These are phyloP conservation scores for Glycine tomentella DNA, from an alignment of 306 rosid genomes.

Conservation along the genomic window DNA sequence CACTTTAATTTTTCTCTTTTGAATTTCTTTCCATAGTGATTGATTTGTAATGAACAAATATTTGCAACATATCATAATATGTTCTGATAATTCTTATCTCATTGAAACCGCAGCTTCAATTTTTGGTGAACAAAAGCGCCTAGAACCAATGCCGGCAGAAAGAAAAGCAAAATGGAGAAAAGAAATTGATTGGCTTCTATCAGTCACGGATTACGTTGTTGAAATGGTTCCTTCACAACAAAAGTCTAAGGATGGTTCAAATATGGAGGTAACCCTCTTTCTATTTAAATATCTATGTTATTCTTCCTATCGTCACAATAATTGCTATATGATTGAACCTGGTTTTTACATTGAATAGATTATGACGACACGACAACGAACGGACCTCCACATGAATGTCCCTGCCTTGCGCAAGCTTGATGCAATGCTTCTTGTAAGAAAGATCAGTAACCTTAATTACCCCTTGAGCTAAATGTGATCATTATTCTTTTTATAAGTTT, in stretches of 20 bases:
- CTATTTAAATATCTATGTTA: neutral
- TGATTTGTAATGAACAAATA: neutral
- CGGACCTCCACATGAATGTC: conserved; percentile 91
- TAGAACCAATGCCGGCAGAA: conserved; percentile 87
- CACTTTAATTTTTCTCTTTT: neutral
- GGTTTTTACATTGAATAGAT: conserved; percentile 59
- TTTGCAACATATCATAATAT: neutral
- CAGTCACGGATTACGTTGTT: conserved; percentile 80
- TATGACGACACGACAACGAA: conserved; percentile 90
- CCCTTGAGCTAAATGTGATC: no score
- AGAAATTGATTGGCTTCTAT: conserved; percentile 89
- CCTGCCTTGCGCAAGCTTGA: conserved; percentile 95
- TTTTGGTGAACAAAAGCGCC: conserved; percentile 84
- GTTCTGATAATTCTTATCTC: neutral
- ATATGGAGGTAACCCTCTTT: conserved; percentile 74
- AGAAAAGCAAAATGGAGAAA: conserved; percentile 89
- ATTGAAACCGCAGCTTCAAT: conserved; percentile 75
- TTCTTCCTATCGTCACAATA: neutral
- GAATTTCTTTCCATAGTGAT: neutral
- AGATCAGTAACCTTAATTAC: conserved; percentile 34
- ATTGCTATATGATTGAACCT: conserved; percentile 6
- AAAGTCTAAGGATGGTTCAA: conserved; percentile 71
- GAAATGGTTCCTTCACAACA: conserved; percentile 96
- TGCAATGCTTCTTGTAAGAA: conserved; percentile 78
- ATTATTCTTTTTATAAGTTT: neutral